A percentile compares a stretch with the other conserved stretches of the same genome.
Evolutionary conservation across 257 asterid species (phyloP).

Genomic region (Henckelia pumila): DNA sequence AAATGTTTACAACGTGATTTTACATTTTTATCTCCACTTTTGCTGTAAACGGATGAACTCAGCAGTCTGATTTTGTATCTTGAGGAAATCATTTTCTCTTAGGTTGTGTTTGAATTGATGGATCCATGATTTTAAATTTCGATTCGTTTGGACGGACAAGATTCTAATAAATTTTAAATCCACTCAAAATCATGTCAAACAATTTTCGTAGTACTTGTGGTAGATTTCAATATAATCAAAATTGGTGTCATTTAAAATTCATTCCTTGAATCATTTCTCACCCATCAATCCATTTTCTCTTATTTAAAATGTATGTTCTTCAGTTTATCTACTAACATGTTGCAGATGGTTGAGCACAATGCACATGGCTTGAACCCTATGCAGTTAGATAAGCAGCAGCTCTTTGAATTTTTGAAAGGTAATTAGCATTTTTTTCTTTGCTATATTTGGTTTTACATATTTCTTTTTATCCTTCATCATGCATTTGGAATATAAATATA

Average conservation of each 20-base stretch:
- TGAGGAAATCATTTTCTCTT: background rate
- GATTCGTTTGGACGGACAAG: background rate
- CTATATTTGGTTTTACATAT: background rate
- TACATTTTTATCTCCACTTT: background rate
- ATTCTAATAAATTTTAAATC: too few relatives aligned
- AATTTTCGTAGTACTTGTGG: too few relatives aligned
- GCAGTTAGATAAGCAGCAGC: conserved; percentile 64
- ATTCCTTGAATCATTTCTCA: too few relatives aligned
- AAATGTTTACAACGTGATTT: conserved; percentile 1
- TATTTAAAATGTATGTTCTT: conserved; percentile 17
- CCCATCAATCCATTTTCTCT: conserved; percentile 7
- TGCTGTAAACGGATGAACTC: background rate
- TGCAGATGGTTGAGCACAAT: conserved; percentile 69
- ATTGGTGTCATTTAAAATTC: too few relatives aligned
- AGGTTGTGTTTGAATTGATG: background rate
- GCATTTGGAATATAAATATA: conserved; percentile 4
- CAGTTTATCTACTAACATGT: conserved; percentile 28
- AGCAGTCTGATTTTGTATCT: background rate
- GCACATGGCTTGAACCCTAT: conserved; percentile 35
- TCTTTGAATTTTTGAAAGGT: conserved; percentile 71
- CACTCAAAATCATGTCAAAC: too few relatives aligned
- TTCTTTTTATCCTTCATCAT: conserved; percentile 8
- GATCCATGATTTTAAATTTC: background rate
- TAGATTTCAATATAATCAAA: too few relatives aligned
- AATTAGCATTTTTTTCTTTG: conserved; percentile 24